phyloP scores from a whole-genome alignment of 1,139 yeast genomes.

The Candida tunisiensis region DNA sequence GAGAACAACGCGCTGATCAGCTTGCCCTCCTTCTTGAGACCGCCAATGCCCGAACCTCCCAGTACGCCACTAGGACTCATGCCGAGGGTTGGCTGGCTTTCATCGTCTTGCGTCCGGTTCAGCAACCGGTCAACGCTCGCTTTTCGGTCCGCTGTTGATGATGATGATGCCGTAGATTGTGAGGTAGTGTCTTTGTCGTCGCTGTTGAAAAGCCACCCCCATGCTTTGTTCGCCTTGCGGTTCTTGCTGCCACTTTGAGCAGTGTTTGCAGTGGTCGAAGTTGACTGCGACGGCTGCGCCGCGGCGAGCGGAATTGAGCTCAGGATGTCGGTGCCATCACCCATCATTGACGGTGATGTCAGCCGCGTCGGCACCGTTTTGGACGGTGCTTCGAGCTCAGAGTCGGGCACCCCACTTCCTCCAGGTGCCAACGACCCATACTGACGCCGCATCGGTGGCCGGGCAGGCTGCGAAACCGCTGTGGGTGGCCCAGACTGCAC shows the following conservation, averaged over 20 bases:
- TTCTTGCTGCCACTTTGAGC: neutral
- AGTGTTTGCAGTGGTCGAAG: neutral
- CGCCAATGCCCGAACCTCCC: too few relatives aligned
- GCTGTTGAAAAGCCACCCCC: slow-evolving; percentile 1
- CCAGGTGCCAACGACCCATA: too few relatives aligned
- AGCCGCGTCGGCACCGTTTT: too few relatives aligned
- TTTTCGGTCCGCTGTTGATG: slow-evolving; percentile 3
- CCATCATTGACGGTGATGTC: slow-evolving; percentile 3
- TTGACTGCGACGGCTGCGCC: neutral
- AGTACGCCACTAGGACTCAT: too few relatives aligned
- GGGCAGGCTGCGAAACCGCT: neutral
- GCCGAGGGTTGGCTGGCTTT: too few relatives aligned
- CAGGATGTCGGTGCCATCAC: slow-evolving; percentile 3
- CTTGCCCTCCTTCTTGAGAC: too few relatives aligned
- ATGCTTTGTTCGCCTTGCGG: neutral
- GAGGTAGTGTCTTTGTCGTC: neutral
- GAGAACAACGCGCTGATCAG: too few relatives aligned
- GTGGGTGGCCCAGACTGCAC: neutral
- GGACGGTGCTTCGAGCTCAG: too few relatives aligned
- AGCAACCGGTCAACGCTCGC: slow-evolving; percentile 5
- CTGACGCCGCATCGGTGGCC: too few relatives aligned
- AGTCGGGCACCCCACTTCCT: too few relatives aligned
- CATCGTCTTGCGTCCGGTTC: slow-evolving; percentile 5
- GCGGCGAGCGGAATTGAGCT: slow-evolving; percentile 4
- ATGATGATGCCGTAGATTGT: neutral